These are phyloP conservation scores for Scytalidium lignicola DNA, from an alignment of 2,329 filamentous ascomycete species.

Conservation along the genomic window DNA sequence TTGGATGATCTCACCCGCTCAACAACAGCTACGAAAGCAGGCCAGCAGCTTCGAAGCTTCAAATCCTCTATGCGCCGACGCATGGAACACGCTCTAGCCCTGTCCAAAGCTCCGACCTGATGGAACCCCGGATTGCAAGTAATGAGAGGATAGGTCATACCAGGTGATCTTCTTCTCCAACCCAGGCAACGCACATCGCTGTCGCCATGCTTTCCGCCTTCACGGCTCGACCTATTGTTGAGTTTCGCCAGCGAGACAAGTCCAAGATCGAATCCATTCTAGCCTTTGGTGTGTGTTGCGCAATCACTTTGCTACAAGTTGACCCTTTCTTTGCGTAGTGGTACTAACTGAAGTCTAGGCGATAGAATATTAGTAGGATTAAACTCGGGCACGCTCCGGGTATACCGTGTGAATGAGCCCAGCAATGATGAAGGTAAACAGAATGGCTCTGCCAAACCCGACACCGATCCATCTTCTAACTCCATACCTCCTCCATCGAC, in stretches of 20 bases:
- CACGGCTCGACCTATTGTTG: conserved; percentile 90
- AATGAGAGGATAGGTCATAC: not conserved
- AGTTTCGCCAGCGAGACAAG: conserved; percentile 93
- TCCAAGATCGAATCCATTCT: conserved; percentile 95
- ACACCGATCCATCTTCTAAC: conserved; percentile 21
- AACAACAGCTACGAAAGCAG: not conserved
- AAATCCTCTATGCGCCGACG: not conserved
- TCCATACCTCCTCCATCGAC: conserved; percentile 20
- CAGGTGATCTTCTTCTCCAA: conserved; percentile 3
- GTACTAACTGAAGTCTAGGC: conserved; percentile 41
- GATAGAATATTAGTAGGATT: conserved; percentile 89
- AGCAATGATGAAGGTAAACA: conserved; percentile 35
- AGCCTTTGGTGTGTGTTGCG: conserved; percentile 69
- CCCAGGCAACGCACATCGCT: conserved; percentile 18
- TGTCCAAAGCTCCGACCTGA: not conserved
- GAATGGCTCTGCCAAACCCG: conserved; percentile 29
- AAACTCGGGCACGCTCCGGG: conserved; percentile 79
- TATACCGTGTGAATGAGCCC: conserved; percentile 83
- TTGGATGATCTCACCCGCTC: not conserved
- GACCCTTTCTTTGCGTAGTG: no score
- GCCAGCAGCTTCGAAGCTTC: not conserved
- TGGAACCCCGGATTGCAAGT: not conserved
- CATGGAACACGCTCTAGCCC: not conserved
- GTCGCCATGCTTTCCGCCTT: conserved; percentile 90
- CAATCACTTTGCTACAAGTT: no score